Percentiles rank a stretch among this genome's conserved stretches.
Evolutionary conservation across 2,329 filamentous ascomycete genomes (phyloP).

Genomic region (Colletotrichum plurivorum): DNA sequence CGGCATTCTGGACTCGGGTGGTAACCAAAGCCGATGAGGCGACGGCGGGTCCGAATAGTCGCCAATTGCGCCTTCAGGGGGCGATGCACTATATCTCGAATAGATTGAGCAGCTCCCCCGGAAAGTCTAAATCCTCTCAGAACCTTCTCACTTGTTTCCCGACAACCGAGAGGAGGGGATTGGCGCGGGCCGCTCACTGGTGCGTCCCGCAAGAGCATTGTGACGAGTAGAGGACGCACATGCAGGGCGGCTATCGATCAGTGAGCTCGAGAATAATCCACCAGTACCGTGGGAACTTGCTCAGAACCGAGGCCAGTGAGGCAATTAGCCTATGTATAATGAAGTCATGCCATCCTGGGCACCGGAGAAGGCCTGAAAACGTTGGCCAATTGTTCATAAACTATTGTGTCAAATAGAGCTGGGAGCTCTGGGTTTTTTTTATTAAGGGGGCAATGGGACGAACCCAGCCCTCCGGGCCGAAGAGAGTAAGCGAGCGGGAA

Average conservation of each 20-base stretch:
- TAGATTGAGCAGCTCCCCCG: slow-evolving; percentile 21
- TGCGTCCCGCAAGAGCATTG: slow-evolving; percentile 9
- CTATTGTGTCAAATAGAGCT: slow-evolving; percentile 30
- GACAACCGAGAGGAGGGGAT: slow-evolving; percentile 13
- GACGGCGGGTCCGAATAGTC: not conserved
- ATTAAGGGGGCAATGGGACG: slow-evolving; percentile 33
- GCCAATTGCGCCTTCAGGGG: slow-evolving; percentile 1
- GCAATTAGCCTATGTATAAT: slow-evolving; percentile 10
- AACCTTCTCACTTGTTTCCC: not conserved
- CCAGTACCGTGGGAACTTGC: slow-evolving; percentile 18
- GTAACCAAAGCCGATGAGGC: not conserved
- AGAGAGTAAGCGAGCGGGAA: slow-evolving; percentile 8
- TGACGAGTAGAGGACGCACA: not conserved
- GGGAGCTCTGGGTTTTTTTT: slow-evolving; percentile 8
- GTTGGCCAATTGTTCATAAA: slow-evolving; percentile 12
- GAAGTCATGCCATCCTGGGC: slow-evolving; percentile 19
- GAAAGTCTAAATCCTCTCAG: slow-evolving; percentile 5
- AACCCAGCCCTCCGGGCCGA: slow-evolving; percentile 9
- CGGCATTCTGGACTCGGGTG: slow-evolving; percentile 3
- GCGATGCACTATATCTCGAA: slow-evolving; percentile 10
- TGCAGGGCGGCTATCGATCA: not conserved
- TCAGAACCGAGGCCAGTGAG: slow-evolving; percentile 1
- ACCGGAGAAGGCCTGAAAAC: not conserved
- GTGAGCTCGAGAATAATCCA: slow-evolving; percentile 5
- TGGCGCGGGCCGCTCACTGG: slow-evolving; percentile 11